These are phyloP conservation scores for Sonneratia caseolaris DNA, from an alignment of 345 rosid genomes.

Conservation along the genomic window DNA sequence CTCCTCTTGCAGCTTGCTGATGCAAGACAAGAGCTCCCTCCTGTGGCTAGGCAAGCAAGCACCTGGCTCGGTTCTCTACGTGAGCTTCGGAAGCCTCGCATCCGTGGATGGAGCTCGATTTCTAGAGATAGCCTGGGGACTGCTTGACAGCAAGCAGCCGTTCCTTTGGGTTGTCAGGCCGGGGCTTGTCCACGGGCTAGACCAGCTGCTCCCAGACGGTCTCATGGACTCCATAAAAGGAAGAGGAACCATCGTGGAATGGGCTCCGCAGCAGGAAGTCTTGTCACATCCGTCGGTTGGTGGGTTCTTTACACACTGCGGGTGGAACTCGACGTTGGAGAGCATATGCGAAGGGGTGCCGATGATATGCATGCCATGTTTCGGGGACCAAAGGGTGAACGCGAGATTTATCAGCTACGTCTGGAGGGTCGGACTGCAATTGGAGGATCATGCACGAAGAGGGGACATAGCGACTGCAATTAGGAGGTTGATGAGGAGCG, in stretches of 20 bases:
- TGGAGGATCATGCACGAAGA: background rate
- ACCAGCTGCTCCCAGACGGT: conserved; percentile 6
- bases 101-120: conserved; percentile 12
- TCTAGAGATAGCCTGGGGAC: conserved; percentile 5
- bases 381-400: conserved; percentile 13
- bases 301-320: conserved; percentile 9
- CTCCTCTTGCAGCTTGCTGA: conserved; percentile 18
- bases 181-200: conserved; percentile 2
- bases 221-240: background rate
- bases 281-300: conserved; percentile 5
- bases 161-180: conserved; percentile 10
- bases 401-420: conserved; percentile 9
- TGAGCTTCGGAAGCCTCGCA: conserved; percentile 38
- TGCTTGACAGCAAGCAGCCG: conserved; percentile 4
- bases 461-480: conserved; percentile 5
- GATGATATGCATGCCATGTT: conserved; percentile 6
- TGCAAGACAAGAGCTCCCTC: conserved; percentile 22
- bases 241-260: conserved; percentile 4
- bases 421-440: conserved; percentile 6
- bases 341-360: conserved; percentile 12
- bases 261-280: conserved; percentile 15
- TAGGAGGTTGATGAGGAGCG: conserved; percentile 4
- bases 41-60: conserved; percentile 31
- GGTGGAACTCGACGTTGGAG: conserved; percentile 14
- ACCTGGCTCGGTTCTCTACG: conserved; percentile 28